Conservation (phyloP, 371 early-diverging fungal genomes). For the Cokeromyces recurvatus region DNA sequence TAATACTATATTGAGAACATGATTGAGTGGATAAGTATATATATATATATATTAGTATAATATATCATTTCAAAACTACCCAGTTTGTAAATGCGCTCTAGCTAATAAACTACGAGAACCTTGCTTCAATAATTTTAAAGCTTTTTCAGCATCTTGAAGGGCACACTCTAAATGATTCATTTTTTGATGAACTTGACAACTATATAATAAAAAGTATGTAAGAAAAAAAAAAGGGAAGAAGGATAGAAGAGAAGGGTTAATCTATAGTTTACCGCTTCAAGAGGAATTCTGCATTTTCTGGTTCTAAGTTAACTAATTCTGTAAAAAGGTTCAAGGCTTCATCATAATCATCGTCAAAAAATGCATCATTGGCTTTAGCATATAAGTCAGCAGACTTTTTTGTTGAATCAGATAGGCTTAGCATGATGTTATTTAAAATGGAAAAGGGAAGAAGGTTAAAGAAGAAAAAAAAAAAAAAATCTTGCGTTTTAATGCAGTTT, state of each 20-base stretch:
- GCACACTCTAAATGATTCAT: conserved; percentile 53
- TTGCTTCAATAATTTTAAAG: conserved; percentile 46
- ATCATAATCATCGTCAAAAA: conserved; percentile 73
- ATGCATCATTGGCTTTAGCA: conserved; percentile 80
- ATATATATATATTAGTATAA: too few species aligned
- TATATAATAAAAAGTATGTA: conserved; percentile 17
- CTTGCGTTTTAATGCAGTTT: too few species aligned
- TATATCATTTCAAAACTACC: too few species aligned
- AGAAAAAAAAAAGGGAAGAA: background rate
- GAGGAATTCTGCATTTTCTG: conserved; percentile 62
- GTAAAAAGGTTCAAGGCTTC: conserved; percentile 73
- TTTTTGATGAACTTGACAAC: conserved; percentile 60
- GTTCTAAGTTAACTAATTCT: conserved; percentile 74
- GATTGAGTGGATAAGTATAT: too few species aligned
- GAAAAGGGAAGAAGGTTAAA: background rate
- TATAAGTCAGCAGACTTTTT: conserved; percentile 69
- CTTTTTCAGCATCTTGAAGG: conserved; percentile 59
- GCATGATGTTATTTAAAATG: background rate
- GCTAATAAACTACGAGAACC: conserved; percentile 57
- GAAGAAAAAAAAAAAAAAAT: too few species aligned
- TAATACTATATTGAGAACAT: too few species aligned
- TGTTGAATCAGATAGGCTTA: conserved; percentile 12
- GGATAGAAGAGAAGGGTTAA: too few species aligned
- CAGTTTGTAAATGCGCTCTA: conserved; percentile 59
- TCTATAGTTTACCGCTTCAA: conserved; percentile 56